Evolutionary conservation across 352 stramenopile species (phyloP), one percentile per base, ranked within the genome.

Genomic region (Globisporangium echinulatum): DNA sequence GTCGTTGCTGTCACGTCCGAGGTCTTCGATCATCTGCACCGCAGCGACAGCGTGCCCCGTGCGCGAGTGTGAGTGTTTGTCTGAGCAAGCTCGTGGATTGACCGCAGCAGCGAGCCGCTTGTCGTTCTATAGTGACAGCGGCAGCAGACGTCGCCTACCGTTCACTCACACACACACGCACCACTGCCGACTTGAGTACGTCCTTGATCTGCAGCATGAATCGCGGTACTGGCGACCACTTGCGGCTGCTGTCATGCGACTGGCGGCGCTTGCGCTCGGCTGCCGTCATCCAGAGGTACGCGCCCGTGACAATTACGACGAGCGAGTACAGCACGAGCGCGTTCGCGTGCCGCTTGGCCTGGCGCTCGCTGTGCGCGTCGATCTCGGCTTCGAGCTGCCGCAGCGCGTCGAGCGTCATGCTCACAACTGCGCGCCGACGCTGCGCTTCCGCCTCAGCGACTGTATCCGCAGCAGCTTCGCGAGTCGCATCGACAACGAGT

Each of bases 201-300:
- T 56, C 42, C 56, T 74, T 79, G 52, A 79, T 62, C 55, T 62
- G 49, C 8, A 67, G 36, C 51, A 69, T 46, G 17, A 66, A 52
- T 40, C 54, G 72, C 7, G 69, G 71, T 49, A 83, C 54, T 36
- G 69, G 69, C 36, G 71, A 79, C 74, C 74, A 80, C 36, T 50
- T 47, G 47, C 56, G 64, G 46, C 15, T 67, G 64, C 19, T 67
- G 48, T 7, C 61, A 49, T 42, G 19, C 33, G 7, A 14, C 4
- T 6, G 33, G 9, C 64, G 66, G 44, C 61, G 71, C 19, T 44
- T 52, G 4, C 44, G 56, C 19, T 69, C 42, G 1, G 48, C 53
- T 13, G 74, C 48, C 0, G 63, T 52, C 5, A 57, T 71, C 61
- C 63, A 67, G 25, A 81, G 53, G 59, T 79, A 84, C 42, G 57